Evolutionary conservation across 164 flowering plant genomes (phyloP).

Genomic region (Litsea cubeba): DNA sequence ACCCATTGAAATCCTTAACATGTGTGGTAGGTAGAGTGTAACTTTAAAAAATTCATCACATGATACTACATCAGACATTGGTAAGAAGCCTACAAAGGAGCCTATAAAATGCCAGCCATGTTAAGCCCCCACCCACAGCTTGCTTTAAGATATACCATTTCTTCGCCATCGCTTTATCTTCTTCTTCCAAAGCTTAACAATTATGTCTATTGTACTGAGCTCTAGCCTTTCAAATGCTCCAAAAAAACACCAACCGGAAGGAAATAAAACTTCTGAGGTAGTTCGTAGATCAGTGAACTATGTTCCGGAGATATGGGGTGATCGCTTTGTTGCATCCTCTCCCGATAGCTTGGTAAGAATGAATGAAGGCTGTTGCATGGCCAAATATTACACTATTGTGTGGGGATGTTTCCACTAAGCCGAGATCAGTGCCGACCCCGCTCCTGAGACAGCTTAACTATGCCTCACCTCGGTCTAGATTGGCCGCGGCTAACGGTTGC

Average conservation of each 20-base stretch:
- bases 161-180: no score
- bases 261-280: neutral
- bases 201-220: neutral
- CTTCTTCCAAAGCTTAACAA: neutral
- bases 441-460: no score
- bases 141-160: neutral
- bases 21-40: no score
- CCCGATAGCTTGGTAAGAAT: neutral
- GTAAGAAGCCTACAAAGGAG: neutral
- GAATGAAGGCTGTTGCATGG: neutral
- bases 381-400: no score
- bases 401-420: no score
- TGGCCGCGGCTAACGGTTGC: no score
- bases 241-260: neutral
- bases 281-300: neutral
- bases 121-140: neutral
- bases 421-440: no score
- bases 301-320: constrained; percentile 8
- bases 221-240: neutral
- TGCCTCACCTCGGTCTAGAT: no score
- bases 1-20: no score
- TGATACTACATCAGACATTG: no score
- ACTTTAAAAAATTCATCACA: no score
- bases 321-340: constrained; percentile 3
- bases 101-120: neutral